Evolutionary conservation across 768 basidiomycete genomes (phyloP), one percentile per base, ranked within the genome.

Genomic region (Melanogaster broomeanus): DNA sequence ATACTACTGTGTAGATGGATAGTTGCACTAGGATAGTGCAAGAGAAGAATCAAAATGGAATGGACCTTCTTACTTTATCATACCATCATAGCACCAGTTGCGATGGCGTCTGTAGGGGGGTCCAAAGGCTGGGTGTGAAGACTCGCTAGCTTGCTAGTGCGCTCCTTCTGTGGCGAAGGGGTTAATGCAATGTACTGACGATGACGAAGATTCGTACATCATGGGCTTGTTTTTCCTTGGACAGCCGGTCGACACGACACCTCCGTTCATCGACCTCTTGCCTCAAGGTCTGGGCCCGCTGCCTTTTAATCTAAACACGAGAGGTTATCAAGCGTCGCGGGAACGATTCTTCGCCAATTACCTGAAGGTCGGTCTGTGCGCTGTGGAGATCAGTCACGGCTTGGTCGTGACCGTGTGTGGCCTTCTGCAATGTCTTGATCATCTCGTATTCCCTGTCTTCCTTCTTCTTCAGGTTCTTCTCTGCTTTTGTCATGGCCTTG

Each of bases 361-460:
- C 82, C 68, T 78, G 68, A 18, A 76, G 65, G 25, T 76, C 72
- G 33, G 75, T 72, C 56, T 76, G 72, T 0, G 78, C 77, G 39
- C 63, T 72, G 48, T 71, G 70, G 21, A 76, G 62, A 42, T 74
- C 61, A 15, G 77, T 65, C 18, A 78, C 48, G 2, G 81, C 78
- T 16, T 72, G 59, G 21, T 85, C 77, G 53, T 84, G 83, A 18
- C 72, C 64, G 53, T 81, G 77, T 15, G 75, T 73, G 8, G 82
- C 80, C 45, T 81, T 74, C 62, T 80, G 77, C 42, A 84, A 65
- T 21, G 74, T 73, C 48, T 76, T 72, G n/a, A 77, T 72, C 5
- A 75, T 68, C 53, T 74, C 74, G 54, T 80, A 72, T 63, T 87
- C 83, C 43, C 71, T 69, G 58, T 75, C 74, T 53, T 77, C 73